Percentiles rank a stretch among this genome's conserved stretches.
Conservation (phyloP, 441 rosid species). For the Breynia disticha region DNA sequence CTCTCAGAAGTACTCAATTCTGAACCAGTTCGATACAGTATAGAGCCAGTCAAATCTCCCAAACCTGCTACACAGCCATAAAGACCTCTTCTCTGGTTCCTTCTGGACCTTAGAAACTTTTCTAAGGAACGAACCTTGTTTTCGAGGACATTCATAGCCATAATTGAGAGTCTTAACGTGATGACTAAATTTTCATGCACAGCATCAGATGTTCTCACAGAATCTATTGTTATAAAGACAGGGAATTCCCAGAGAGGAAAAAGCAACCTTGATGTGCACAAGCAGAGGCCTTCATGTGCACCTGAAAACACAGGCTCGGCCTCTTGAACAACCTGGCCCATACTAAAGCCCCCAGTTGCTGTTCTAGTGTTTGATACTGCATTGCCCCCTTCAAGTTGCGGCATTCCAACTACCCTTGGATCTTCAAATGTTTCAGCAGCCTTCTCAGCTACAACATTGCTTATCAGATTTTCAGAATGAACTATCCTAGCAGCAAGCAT, state of each 20-base stretch:
- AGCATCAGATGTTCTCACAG: conserved; percentile 26
- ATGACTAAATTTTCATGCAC: conserved; percentile 46
- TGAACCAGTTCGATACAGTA: conserved; percentile 67
- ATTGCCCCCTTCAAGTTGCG: conserved; percentile 80
- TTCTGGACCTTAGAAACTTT: conserved; percentile 78
- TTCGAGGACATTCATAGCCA: conserved; percentile 77
- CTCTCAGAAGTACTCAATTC: conserved; percentile 57
- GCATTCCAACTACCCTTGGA: conserved; percentile 92
- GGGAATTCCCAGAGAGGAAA: conserved; percentile 95
- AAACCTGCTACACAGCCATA: conserved; percentile 90
- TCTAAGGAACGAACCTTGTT: conserved; percentile 79
- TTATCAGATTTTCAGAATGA: conserved; percentile 66
- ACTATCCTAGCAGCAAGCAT: conserved; percentile 87
- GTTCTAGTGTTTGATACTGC: conserved; percentile 73
- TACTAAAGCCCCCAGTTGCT: conserved; percentile 86
- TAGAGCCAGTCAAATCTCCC: conserved; percentile 86
- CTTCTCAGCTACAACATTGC: conserved; percentile 70
- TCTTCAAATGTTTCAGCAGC: conserved; percentile 98
- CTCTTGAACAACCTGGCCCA: conserved; percentile 99
- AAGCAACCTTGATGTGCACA: conserved; percentile 84
- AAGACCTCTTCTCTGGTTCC: conserved; percentile 92
- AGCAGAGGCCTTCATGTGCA: conserved; percentile 90
- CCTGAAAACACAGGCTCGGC: conserved; percentile 94
- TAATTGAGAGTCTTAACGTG: conserved; percentile 67
- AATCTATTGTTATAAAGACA: conserved; percentile 54